Percentiles rank a stretch among this genome's conserved stretches.
Conservation (phyloP, 352 stramenopile genomes). For the Hyaloperonospora brassicae region DNA sequence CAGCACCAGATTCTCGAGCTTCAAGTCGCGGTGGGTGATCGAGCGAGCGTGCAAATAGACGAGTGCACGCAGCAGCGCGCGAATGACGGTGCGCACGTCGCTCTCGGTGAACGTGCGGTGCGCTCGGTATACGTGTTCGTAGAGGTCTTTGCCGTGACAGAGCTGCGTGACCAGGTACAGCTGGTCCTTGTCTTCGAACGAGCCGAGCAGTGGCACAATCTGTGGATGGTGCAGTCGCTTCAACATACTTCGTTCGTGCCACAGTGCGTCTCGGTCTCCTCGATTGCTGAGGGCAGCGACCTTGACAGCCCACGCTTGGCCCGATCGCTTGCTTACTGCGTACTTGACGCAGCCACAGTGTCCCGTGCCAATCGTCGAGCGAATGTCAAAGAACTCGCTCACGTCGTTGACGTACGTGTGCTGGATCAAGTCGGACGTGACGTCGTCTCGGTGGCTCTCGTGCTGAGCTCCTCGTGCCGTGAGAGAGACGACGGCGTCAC, state of each 20-base stretch:
- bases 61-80: constrained; percentile 45
- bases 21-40: constrained; percentile 74
- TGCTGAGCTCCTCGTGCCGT: constrained; percentile 12
- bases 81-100: constrained; percentile 60
- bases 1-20: constrained; percentile 77
- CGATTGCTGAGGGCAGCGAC: constrained; percentile 62
- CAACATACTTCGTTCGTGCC: constrained; percentile 73
- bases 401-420: constrained; percentile 71
- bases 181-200: constrained; percentile 66
- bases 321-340: constrained; percentile 47
- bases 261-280: constrained; percentile 62
- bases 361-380: constrained; percentile 52
- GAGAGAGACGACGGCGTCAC: constrained; percentile 34
- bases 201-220: constrained; percentile 70
- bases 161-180: constrained; percentile 87
- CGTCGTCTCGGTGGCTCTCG: constrained; percentile 46
- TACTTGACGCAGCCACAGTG: constrained; percentile 68
- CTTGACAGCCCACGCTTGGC: constrained; percentile 75
- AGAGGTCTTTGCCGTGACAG: constrained; percentile 76
- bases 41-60: constrained; percentile 76
- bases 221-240: constrained; percentile 74
- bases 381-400: constrained; percentile 52
- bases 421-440: constrained; percentile 69
- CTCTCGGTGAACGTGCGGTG: constrained; percentile 54
- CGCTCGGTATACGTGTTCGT: constrained; percentile 66